phyloP scores from a whole-genome alignment of 495 filamentous ascomycete species.

The Aspergillus avenaceus region DNA sequence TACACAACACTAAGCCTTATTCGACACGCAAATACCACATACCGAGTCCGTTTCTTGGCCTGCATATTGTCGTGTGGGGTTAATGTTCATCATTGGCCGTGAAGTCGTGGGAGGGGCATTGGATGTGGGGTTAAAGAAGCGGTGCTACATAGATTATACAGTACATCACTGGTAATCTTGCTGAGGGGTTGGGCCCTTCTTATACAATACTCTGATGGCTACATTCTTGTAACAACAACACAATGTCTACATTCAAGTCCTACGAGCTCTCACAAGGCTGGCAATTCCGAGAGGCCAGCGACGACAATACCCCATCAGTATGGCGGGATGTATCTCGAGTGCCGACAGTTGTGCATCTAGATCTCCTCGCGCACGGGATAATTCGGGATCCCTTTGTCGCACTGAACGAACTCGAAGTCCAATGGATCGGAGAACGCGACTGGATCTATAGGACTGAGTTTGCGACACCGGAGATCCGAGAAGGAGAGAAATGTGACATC shows the following conservation, averaged over 20 bases:
- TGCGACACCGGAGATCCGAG: neutral
- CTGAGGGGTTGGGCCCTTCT: too few species aligned
- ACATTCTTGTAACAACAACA: neutral
- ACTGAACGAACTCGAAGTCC: slow-evolving; percentile 65
- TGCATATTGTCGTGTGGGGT: too few species aligned
- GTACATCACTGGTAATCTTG: too few species aligned
- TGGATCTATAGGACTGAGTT: slow-evolving; percentile 48
- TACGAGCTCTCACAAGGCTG: neutral
- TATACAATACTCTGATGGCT: too few species aligned
- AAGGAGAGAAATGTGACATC: neutral
- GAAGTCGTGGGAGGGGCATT: too few species aligned
- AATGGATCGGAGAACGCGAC: slow-evolving; percentile 67
- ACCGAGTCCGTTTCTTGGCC: neutral
- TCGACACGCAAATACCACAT: neutral
- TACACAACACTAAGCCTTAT: neutral
- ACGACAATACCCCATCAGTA: neutral
- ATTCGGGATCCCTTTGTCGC: slow-evolving; percentile 67
- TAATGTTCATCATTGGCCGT: too few species aligned
- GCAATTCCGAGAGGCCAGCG: slow-evolving; percentile 1
- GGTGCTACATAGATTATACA: too few species aligned
- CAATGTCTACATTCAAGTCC: neutral
- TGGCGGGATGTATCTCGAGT: slow-evolving; percentile 4
- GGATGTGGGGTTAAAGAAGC: too few species aligned
- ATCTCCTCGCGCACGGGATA: slow-evolving; percentile 52
- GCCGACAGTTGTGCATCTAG: slow-evolving; percentile 53